Evolutionary conservation across 2,329 filamentous ascomycete genomes (phyloP).

Genomic region (Biscogniauxia sp.): DNA sequence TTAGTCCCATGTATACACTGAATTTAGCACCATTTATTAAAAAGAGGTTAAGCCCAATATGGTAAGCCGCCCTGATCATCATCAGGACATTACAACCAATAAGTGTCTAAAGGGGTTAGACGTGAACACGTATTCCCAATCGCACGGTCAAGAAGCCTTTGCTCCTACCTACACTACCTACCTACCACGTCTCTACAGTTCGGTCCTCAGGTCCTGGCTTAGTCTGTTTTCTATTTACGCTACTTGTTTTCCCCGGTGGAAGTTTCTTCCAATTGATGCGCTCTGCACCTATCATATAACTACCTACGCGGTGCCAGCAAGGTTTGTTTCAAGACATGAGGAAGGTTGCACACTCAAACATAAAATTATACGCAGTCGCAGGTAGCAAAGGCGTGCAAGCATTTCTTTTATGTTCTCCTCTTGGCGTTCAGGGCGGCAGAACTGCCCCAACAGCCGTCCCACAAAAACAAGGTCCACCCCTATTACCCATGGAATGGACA

Average conservation of each 20-base stretch:
- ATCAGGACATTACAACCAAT: background rate
- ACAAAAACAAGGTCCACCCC: slow-evolving; percentile 11
- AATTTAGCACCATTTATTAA: background rate
- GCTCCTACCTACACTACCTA: background rate
- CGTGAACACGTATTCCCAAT: background rate
- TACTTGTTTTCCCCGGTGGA: background rate
- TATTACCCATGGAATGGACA: slow-evolving; percentile 18
- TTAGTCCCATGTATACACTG: background rate
- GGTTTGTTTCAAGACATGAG: background rate
- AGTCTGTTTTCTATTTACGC: too few species aligned
- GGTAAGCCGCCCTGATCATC: background rate
- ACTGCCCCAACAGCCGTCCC: slow-evolving; percentile 10
- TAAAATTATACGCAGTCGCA: background rate
- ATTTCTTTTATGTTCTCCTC: slow-evolving; percentile 9
- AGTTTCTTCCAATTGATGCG: background rate
- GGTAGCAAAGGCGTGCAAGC: background rate
- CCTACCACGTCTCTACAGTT: background rate
- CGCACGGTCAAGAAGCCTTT: background rate
- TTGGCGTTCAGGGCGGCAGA: slow-evolving; percentile 19
- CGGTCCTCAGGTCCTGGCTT: background rate
- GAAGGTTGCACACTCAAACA: background rate
- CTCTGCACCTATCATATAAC: background rate
- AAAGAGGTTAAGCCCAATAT: background rate
- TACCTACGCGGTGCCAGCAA: background rate
- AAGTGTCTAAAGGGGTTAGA: background rate